Base-by-base conservation (phyloP, 1,284 basidiomycete genomes). In the Leccinum insolens region DNA sequence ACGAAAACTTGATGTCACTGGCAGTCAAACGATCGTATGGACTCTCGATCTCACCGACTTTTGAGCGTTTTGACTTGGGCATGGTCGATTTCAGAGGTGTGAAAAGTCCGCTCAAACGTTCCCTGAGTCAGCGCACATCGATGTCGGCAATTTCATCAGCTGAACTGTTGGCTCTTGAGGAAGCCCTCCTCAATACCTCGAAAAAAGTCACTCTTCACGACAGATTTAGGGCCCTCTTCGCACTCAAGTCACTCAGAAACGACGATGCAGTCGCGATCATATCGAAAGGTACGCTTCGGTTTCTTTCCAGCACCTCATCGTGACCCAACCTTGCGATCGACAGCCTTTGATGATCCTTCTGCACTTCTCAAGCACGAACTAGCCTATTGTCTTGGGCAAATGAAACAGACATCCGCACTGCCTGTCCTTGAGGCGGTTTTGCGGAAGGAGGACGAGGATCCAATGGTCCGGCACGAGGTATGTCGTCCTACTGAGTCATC, bases 401-500 rank as follows among this genome's bases (percentile, higher is more conserved):
- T 98, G 77, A 90, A 91, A 72, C 87, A 88, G 61, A 76, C 81
- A 0, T 84, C 84, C 11, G 98, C 97, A 0, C 83, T 99, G 15
- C 90, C 95, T 3, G 86, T 88, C 15, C 87, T 99, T 4, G 91
- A 94, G 78, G 79, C 82, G 3, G 93, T 98, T 6, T 85, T 99
- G 39, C 83, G 86, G 68, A 83, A 94, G 72, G 78, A 80, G 61
- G 77, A 82, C 5, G 91, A 97, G 78, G 95, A 99, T 81, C 91
- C 95, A 1, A 99, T 99, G 98, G 98, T 99, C 67, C 86, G 97
- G 66, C 97, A 99, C 82, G 97, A 99, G 85, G 94, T 93, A 71
- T 71, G 83, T 76, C 69, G 57, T 66, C 37, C 39, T 62, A 20
- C 58, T 60, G 44, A 46, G 11, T 64, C 55, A 20, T 49, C 31